A percentile compares a stretch with the other conserved stretches of the same genome.
Conservation (phyloP, 164 flowering plant genomes). For the Annona squamosa region DNA sequence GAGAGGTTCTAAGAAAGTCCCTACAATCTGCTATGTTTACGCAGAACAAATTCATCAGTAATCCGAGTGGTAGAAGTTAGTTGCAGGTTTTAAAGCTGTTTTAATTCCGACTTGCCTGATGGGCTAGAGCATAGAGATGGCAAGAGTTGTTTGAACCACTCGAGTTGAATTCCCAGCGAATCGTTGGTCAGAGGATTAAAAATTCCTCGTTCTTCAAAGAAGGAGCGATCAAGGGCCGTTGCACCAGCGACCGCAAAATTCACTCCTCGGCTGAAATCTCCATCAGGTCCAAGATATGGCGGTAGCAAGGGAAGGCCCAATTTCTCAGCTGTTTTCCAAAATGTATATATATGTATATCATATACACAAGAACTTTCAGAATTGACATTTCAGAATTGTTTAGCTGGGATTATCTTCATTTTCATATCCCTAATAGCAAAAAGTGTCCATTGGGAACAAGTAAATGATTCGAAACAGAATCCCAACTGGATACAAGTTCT, state of each 20-base stretch:
- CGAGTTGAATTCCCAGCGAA: slow-evolving; percentile 24
- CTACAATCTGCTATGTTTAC: slow-evolving; percentile 15
- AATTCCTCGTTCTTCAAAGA: slow-evolving; percentile 19
- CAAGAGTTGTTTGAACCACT: slow-evolving; percentile 23
- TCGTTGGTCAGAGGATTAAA: background rate
- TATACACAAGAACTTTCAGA: too few species aligned
- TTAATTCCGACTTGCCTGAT: background rate
- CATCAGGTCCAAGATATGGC: slow-evolving; percentile 22
- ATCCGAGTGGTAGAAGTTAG: too few species aligned
- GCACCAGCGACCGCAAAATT: slow-evolving; percentile 60
- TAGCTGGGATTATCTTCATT: too few species aligned
- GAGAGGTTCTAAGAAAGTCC: slow-evolving; percentile 11
- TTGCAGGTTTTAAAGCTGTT: too few species aligned
- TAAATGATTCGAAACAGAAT: too few species aligned
- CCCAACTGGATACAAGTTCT: too few species aligned
- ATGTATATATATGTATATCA: too few species aligned
- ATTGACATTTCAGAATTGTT: too few species aligned
- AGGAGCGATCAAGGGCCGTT: slow-evolving; percentile 30
- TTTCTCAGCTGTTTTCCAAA: slow-evolving; percentile 1
- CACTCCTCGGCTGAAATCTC: slow-evolving; percentile 22
- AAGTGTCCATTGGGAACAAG: too few species aligned
- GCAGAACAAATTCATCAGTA: too few species aligned
- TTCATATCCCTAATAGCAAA: too few species aligned
- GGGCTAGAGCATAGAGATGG: background rate
- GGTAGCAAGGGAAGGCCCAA: slow-evolving; percentile 33